These are phyloP conservation scores for Yamagishiella unicocca DNA, from an alignment of 139 green algal genomes.

Conservation along the genomic window DNA sequence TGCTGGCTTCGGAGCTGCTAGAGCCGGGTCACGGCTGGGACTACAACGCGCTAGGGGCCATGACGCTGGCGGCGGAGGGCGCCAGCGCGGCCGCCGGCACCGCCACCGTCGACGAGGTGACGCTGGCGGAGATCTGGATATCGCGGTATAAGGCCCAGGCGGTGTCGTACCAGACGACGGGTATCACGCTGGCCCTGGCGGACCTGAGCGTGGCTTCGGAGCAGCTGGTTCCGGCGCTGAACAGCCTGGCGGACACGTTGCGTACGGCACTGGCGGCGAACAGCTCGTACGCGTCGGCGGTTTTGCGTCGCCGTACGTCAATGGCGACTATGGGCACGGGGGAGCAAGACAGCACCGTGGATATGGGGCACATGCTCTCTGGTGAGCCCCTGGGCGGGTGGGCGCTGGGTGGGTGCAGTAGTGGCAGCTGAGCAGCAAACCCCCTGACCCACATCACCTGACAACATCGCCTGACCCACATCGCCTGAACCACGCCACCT, in stretches of 20 bases:
- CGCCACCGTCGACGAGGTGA: neutral
- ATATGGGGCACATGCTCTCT: conserved; percentile 10
- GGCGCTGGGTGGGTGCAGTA: too few relatives aligned
- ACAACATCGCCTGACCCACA: too few relatives aligned
- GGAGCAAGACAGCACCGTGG: conserved; percentile 44
- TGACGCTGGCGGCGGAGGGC: neutral
- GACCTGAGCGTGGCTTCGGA: neutral
- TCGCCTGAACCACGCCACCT: too few relatives aligned
- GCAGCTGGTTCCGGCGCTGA: neutral
- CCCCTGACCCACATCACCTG: too few relatives aligned
- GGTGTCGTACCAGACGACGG: conserved; percentile 23
- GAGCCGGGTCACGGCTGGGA: conserved; percentile 69
- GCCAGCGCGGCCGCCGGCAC: neutral
- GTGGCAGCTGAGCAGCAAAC: too few relatives aligned
- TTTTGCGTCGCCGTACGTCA: conserved; percentile 41
- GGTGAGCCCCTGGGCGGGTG: too few relatives aligned
- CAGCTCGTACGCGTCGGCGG: neutral
- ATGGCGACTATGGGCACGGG: conserved; percentile 41
- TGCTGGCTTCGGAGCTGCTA: conserved; percentile 61
- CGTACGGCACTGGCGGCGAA: neutral
- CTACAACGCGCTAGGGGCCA: conserved; percentile 46
- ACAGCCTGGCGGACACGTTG: neutral
- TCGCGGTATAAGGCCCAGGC: conserved; percentile 16
- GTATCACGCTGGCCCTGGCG: conserved; percentile 38
- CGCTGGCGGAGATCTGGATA: conserved; percentile 13